Percentiles rank a stretch among this genome's conserved stretches.
phyloP scores from a whole-genome alignment of 164 flowering plant species.

The Warburgia ugandensis region DNA sequence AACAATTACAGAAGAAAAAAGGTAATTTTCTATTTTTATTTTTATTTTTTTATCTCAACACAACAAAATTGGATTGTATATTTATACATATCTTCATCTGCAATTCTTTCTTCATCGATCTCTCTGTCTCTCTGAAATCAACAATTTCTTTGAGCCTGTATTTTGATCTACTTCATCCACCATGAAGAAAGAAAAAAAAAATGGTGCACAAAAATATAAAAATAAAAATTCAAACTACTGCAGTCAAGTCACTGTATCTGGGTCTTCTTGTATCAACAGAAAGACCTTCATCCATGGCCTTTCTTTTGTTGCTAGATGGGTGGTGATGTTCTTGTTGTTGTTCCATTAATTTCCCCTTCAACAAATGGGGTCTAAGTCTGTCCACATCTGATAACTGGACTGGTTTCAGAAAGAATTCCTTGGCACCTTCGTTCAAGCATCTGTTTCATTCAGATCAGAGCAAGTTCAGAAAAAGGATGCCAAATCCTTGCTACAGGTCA shows the following conservation, averaged over 20 bases:
- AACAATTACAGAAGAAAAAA: too few relatives aligned
- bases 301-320: conserved; percentile 34
- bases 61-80: too few relatives aligned
- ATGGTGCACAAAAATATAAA: background rate
- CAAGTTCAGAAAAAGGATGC: background rate
- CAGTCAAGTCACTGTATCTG: conserved; percentile 29
- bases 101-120: too few relatives aligned
- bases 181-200: background rate
- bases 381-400: conserved; percentile 56
- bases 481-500: background rate
- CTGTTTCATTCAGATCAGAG: conserved; percentile 28
- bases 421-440: conserved; percentile 93
- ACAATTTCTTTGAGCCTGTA: background rate
- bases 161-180: background rate
- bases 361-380: conserved; percentile 56
- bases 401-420: conserved; percentile 80
- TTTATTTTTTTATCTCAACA: too few relatives aligned
- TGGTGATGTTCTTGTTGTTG: conserved; percentile 12
- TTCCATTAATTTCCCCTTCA: conserved; percentile 39
- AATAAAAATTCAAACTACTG: background rate
- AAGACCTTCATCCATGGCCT: conserved; percentile 40
- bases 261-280: conserved; percentile 47
- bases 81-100: too few relatives aligned
- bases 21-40: too few relatives aligned
- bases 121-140: too few relatives aligned